Evolutionary conservation across 441 rosid genomes (phyloP).

Genomic region (Populus hybrid): DNA sequence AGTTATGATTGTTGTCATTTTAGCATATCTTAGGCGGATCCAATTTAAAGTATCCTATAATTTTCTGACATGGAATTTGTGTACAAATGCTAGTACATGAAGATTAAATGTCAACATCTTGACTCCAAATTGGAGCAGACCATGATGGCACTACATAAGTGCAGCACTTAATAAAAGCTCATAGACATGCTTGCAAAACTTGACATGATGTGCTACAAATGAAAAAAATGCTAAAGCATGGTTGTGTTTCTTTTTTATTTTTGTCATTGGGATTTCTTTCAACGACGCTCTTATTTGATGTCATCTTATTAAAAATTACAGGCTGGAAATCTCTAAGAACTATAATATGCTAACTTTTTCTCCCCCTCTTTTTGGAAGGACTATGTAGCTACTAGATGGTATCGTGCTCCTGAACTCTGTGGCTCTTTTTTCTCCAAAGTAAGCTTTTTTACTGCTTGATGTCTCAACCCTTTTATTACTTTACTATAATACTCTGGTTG

Average conservation of each 20-base stretch:
- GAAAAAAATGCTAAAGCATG: neutral
- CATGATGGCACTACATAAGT: neutral
- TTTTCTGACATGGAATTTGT: neutral
- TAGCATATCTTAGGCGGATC: neutral
- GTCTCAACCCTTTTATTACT: neutral
- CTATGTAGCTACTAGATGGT: slow-evolving; percentile 99
- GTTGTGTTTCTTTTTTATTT: neutral
- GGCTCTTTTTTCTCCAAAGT: slow-evolving; percentile 99
- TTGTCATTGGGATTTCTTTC: neutral
- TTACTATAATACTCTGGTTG: slow-evolving; percentile 1
- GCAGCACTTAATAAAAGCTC: neutral
- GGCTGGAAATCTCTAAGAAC: slow-evolving; percentile 7
- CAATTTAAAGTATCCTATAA: neutral
- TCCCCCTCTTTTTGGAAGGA: slow-evolving; percentile 47
- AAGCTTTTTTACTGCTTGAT: slow-evolving; percentile 31
- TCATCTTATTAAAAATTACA: neutral
- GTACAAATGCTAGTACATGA: neutral
- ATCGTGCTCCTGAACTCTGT: slow-evolving; percentile 99
- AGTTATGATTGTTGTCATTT: neutral
- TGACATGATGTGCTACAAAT: neutral
- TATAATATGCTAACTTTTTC: slow-evolving; percentile 13
- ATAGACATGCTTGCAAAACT: neutral
- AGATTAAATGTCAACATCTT: neutral
- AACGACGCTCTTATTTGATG: neutral
- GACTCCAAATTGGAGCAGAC: neutral